Evolutionary conservation across 2,329 filamentous ascomycete species (phyloP).

Genomic region (Lecanicillium sp.): DNA sequence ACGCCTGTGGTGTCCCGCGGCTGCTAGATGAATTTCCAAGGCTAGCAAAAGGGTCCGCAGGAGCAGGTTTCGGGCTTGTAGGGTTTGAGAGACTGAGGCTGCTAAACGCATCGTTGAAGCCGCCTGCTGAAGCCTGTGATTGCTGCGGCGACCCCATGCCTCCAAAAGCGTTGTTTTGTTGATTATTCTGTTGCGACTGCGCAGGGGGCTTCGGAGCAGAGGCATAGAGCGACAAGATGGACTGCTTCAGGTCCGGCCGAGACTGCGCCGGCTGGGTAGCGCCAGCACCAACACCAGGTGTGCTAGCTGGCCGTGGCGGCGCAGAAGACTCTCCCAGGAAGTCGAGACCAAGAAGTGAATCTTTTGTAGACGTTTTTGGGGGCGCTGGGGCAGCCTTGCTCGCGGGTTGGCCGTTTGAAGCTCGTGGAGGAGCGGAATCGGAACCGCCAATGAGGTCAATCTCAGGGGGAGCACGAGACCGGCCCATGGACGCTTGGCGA

Average conservation of each 20-base stretch:
- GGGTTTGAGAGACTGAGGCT: slow-evolving; percentile 35
- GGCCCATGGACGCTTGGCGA: slow-evolving; percentile 50
- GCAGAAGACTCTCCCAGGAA: slow-evolving; percentile 73
- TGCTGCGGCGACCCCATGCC: slow-evolving; percentile 56
- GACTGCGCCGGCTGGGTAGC: slow-evolving; percentile 58
- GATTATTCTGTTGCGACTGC: slow-evolving; percentile 36
- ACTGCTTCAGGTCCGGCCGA: slow-evolving; percentile 90
- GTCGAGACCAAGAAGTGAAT: slow-evolving; percentile 86
- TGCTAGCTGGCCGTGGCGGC: slow-evolving; percentile 76
- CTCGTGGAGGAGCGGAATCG: slow-evolving; percentile 57
- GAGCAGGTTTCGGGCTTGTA: slow-evolving; percentile 32
- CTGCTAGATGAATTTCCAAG: slow-evolving; percentile 33
- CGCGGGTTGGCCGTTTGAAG: slow-evolving; percentile 64
- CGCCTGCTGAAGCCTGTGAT: slow-evolving; percentile 43
- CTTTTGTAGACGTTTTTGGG: slow-evolving; percentile 65
- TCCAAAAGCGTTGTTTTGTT: slow-evolving; percentile 56
- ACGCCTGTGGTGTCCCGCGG: slow-evolving; percentile 25
- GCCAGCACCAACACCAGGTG: slow-evolving; percentile 31
- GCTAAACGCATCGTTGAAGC: slow-evolving; percentile 68
- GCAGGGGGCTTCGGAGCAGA: slow-evolving; percentile 71
- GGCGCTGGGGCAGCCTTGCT: slow-evolving; percentile 47
- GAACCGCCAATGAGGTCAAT: slow-evolving; percentile 80
- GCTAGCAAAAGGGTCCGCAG: slow-evolving; percentile 51
- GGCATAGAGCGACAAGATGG: slow-evolving; percentile 90
- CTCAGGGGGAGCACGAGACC: slow-evolving; percentile 37